Percentiles rank a stretch among this genome's conserved stretches.
phyloP scores from a whole-genome alignment of 345 rosid species.

The Noccaea bulbosa region DNA sequence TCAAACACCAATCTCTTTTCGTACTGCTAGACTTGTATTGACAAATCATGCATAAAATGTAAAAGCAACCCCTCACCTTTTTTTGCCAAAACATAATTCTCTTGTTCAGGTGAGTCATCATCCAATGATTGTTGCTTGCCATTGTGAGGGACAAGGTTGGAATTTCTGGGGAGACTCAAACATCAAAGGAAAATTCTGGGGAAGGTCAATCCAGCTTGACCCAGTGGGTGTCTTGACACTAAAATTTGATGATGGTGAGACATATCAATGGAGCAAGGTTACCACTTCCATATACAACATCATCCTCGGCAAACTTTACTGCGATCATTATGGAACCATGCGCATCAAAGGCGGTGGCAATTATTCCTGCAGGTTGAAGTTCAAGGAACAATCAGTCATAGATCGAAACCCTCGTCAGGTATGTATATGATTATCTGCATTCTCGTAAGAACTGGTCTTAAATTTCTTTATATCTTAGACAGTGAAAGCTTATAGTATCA shows the following conservation, averaged over 20 bases:
- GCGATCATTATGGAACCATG: conserved; percentile 98
- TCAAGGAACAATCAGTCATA: conserved; percentile 98
- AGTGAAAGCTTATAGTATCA: neutral
- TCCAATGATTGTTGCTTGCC: conserved; percentile 97
- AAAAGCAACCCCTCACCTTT: neutral
- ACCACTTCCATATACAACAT: conserved; percentile 98
- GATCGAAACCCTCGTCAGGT: conserved; percentile 99
- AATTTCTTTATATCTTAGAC: neutral
- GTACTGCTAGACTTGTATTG: conserved; percentile 12
- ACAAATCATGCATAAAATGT: conserved; percentile 17
- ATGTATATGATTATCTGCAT: conserved; percentile 9
- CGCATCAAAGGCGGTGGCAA: conserved; percentile 85
- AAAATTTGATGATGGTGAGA: conserved; percentile 91
- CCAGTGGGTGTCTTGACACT: conserved; percentile 88
- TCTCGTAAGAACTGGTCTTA: neutral
- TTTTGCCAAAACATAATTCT: conserved; percentile 36
- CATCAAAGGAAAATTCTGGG: conserved; percentile 99
- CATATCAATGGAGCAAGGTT: conserved; percentile 96
- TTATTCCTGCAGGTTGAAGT: conserved; percentile 91
- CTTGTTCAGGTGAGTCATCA: conserved; percentile 92
- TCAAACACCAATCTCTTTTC: conserved; percentile 7
- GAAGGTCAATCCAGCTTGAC: conserved; percentile 96
- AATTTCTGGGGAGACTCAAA: conserved; percentile 98
- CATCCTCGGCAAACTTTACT: conserved; percentile 92
- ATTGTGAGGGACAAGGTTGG: conserved; percentile 99